Percentiles rank a stretch among this genome's conserved stretches.
These are phyloP conservation scores for Fusarium guadeloupense DNA, from an alignment of 2,329 filamentous ascomycete species.

Conservation along the genomic window DNA sequence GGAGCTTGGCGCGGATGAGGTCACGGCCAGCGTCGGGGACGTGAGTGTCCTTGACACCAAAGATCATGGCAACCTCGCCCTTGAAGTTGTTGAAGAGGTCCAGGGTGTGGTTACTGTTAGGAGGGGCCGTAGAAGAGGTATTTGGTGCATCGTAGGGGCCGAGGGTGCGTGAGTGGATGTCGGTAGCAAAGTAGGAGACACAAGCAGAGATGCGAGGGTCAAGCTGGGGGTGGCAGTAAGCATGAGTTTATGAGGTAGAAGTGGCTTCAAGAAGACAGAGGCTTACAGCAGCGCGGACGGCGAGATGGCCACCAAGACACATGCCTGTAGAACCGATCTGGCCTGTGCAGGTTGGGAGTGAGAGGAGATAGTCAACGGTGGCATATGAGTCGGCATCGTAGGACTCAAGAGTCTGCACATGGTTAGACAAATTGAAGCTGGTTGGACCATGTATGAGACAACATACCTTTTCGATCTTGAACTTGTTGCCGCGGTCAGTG, in stretches of 20 bases:
- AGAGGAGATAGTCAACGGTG: conserved; percentile 75
- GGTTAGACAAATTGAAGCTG: not conserved
- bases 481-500: conserved; percentile 87
- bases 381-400: conserved; percentile 83
- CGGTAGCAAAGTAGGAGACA: conserved; percentile 92
- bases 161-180: conserved; percentile 83
- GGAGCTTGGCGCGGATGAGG: conserved; percentile 81
- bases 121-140: conserved; percentile 51
- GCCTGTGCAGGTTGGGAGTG: conserved; percentile 81
- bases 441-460: not conserved
- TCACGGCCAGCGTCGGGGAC: conserved; percentile 85
- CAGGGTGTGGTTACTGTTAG: conserved; percentile 59
- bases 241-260: not conserved
- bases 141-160: conserved; percentile 66
- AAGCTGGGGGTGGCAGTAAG: conserved; percentile 54
- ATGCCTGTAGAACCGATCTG: conserved; percentile 84
- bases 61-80: conserved; percentile 89
- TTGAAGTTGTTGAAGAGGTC: conserved; percentile 72
- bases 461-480: conserved; percentile 81
- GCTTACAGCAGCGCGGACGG: conserved; percentile 65
- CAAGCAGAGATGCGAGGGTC: conserved; percentile 80
- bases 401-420: conserved; percentile 74
- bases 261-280: not conserved
- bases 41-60: conserved; percentile 90
- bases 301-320: conserved; percentile 92